Base-by-base conservation (phyloP, 2,329 filamentous ascomycete species). In the Penicillium aurantiogriseum region DNA sequence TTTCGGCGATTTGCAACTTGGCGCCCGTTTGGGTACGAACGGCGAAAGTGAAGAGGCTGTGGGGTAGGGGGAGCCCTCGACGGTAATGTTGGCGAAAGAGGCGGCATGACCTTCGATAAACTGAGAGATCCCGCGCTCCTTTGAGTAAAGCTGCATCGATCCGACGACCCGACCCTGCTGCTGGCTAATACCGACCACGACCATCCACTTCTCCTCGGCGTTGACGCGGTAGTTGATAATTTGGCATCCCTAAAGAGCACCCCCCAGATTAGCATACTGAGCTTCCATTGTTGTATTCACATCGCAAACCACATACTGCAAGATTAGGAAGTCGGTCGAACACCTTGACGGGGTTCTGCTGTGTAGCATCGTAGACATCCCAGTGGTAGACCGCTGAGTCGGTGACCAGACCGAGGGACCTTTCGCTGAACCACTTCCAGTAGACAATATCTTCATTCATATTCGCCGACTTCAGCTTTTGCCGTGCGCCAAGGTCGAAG, bases 161-260 rank as follows among this genome's bases (percentile, higher is more conserved):
- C 94, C 94, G 42, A 95, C 92, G 42, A 99, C 92, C 60, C 94
- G 91, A 56, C 92, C 93, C 74, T 92, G 88, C 72, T 95, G 90
- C 74, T 92, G 91, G 58, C 92, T 92, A 69, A 99, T 99, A 70
- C 94, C 94, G 57, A 99, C 92, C 56, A 97, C 88, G 31, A 95
- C 92, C 88, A 96, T 96, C 94, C 94, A 99, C 79, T 96, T 96
- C 74, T 92, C 91, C 65, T 99, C 93, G 64, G 88, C 86, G 76
- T 93, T 97, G 68, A 95, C 90, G 67, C 93, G 91, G 80, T 99
- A 99, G 81, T 97, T 99, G 85, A 99, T 99, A 77, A 99, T 99
- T 85, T 99, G 94, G 78, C 91, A 95, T 65, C 89, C 89, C 91
- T 95, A 69, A 54, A 36, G 27, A 59, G 19, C 31, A n/a, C 17